Evolutionary conservation across 805 yeast genomes (phyloP).

Genomic region (Kodamaea leandrae): DNA sequence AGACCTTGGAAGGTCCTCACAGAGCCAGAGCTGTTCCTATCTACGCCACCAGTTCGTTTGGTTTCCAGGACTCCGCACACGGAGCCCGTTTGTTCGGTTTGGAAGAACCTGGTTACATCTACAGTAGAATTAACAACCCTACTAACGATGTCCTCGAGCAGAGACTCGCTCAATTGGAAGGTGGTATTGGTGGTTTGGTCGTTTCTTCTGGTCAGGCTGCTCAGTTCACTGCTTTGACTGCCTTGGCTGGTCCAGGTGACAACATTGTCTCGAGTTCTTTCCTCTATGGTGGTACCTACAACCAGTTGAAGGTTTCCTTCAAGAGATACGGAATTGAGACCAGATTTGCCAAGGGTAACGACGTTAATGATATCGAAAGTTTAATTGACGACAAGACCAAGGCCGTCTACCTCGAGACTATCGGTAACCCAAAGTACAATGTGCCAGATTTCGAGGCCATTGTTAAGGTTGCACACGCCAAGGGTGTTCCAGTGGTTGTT

Average conservation of each 20-base stretch:
- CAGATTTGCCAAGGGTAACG: constrained; percentile 82
- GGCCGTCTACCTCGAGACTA: constrained; percentile 84
- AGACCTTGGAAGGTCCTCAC: constrained; percentile 61
- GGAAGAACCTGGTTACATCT: constrained; percentile 80
- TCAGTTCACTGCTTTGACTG: constrained; percentile 78
- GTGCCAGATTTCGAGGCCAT: constrained; percentile 87
- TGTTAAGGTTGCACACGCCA: constrained; percentile 72
- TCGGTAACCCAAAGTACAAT: constrained; percentile 91
- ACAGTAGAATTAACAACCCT: constrained; percentile 90
- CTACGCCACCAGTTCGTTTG: constrained; percentile 87
- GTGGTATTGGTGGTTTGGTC: constrained; percentile 88
- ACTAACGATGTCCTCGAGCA: constrained; percentile 89
- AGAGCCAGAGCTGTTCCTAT: constrained; percentile 90
- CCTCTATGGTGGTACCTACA: constrained; percentile 95
- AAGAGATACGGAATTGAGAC: constrained; percentile 84
- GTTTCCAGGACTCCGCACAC: constrained; percentile 81
- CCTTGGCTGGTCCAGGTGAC: constrained; percentile 84
- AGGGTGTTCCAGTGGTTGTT: constrained; percentile 87
- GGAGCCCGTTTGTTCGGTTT: constrained; percentile 90
- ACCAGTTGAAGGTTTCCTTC: constrained; percentile 90
- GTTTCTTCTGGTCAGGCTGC: constrained; percentile 97
- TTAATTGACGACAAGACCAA: constrained; percentile 81
- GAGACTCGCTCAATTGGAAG: constrained; percentile 89
- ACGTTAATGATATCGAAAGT: constrained; percentile 67
- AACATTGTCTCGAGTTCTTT: constrained; percentile 83